Evolutionary conservation across 495 filamentous ascomycete genomes (phyloP), one percentile per base, ranked within the genome.

Genomic region (Aspergillus heteromorphus): DNA sequence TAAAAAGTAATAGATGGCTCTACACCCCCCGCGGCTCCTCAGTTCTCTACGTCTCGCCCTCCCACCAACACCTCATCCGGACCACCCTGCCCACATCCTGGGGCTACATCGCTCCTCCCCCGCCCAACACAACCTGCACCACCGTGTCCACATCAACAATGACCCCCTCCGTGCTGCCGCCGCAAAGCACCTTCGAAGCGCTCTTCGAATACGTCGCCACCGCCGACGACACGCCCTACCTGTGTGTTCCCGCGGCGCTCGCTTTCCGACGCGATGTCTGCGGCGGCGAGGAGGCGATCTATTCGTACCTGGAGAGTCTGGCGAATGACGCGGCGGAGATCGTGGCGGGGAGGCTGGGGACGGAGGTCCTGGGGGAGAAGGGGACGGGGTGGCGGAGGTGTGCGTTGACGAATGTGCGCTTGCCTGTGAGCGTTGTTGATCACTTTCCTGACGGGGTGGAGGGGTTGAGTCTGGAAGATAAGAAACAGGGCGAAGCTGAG

Each of bases 121-220:
- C n/a, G n/a, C 1, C 63, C 73, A 14, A 30, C 29, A 50, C 19
- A 9, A 45, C 0, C 25, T 51, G 45, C 19, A 68, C 67, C 9
- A 51, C 66, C 10, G 58, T 62, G 30, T 65, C 61, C 0, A 43
- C 38, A 0, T 21, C 48, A n/a, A 72, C 76, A 0, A 64, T 65
- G 40, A 49, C 75, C 4, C 6, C 51, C 30, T 14, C 54, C 80
- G 82, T 9, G 63, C 84, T 4, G 76, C 74, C 21, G 60, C 65
- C 1, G 7, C 79, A 85, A 62, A 77, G n/a, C n/a, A n/a, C n/a
- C n/a, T n/a, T n/a, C 77, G 81, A 88, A 16, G 70, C 71, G 2
- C 80, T 86, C 11, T 96, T 96, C 61, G 82, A 90, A 64, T 93
- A 88, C 55, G 76, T 87, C 13, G 90, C 85, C 1, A 95, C 89